phyloP scores from a whole-genome alignment of 164 flowering plant species.

The Brasenia schreberi region DNA sequence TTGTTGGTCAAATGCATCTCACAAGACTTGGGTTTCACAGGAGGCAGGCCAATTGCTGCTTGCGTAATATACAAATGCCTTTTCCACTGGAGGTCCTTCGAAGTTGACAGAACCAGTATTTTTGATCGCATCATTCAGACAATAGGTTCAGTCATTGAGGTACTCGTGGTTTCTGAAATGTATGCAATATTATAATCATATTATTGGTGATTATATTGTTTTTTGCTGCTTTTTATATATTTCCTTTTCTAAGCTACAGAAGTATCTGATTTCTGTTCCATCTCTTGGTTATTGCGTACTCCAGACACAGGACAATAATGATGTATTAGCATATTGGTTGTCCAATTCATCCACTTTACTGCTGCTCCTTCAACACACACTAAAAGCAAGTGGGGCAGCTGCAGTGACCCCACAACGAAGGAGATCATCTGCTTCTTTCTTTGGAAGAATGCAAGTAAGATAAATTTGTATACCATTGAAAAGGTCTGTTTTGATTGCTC shows the following conservation, averaged over 20 bases:
- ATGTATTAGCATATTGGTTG: slow-evolving; percentile 74
- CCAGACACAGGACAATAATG: slow-evolving; percentile 80
- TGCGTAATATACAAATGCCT: slow-evolving; percentile 90
- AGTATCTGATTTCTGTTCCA: neutral
- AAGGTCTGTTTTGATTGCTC: slow-evolving; percentile 55
- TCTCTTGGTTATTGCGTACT: slow-evolving; percentile 5
- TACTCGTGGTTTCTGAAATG: slow-evolving; percentile 7
- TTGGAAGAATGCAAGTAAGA: slow-evolving; percentile 91
- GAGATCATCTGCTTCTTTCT: slow-evolving; percentile 77
- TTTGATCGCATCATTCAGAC: slow-evolving; percentile 95
- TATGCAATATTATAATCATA: neutral
- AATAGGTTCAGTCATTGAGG: slow-evolving; percentile 80
- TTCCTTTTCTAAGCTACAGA: no score
- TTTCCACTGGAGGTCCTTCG: slow-evolving; percentile 98
- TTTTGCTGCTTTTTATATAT: no score
- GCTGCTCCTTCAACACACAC: slow-evolving; percentile 90
- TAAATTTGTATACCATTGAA: neutral
- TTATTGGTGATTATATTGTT: no score
- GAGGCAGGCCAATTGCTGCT: slow-evolving; percentile 85
- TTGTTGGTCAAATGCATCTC: slow-evolving; percentile 74
- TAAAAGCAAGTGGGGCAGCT: slow-evolving; percentile 92
- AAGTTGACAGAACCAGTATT: slow-evolving; percentile 88
- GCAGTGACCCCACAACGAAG: slow-evolving; percentile 87
- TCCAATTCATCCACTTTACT: slow-evolving; percentile 80
- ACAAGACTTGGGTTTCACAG: slow-evolving; percentile 80